Evolutionary conservation across 2,329 filamentous ascomycete genomes (phyloP), one percentile per base, ranked within the genome.

Genomic region (Triangularia verruculosa): DNA sequence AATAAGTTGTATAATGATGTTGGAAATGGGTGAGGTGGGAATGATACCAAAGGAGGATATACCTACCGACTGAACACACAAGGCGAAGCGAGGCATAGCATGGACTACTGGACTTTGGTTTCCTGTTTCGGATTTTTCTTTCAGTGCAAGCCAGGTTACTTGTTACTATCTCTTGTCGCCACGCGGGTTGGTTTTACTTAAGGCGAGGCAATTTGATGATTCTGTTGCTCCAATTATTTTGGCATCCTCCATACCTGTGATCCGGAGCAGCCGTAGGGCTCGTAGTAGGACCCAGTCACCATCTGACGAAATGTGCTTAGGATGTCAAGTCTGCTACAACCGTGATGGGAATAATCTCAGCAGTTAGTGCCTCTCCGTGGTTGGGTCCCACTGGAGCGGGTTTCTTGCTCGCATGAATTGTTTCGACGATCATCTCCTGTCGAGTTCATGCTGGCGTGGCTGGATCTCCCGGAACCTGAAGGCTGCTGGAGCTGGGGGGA

Each of bases 1-100:
- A 63, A 62, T 52, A 61, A 66, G 61, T 12, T 12, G 30, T 75
- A 73, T 20, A 27, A 58, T 27, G 47, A 34, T 11, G 34, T 7
- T 43, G 64, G 11, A 1, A 17, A 17, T 9, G 27, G 17, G n/a
- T 43, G 58, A 32, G 13, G 20, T 20, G 22, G 47, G 17, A 12
- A 60, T 60, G 24, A 51, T 34, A 51, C 43, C 58, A 32, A 9
- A 17, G 28, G 25, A 22, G 12, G n/a, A 17, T 15, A 24, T 39
- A 57, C n/a, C n/a, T 57, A 57, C 32, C 54, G 28, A 57, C 6
- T 47, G 39, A 28, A 47, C 34, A 47, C 39, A 47, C 39, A 9
- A 20, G 15, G 34, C 39, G n/a, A 20, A n/a, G 39, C n/a, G 39
- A 9, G 39, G 39, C 39, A 30, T 24, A 22, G 25, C 15, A 30